Base-by-base conservation (phyloP, 371 early-diverging fungal genomes). In the Apophysomyces trapeziformis region DNA sequence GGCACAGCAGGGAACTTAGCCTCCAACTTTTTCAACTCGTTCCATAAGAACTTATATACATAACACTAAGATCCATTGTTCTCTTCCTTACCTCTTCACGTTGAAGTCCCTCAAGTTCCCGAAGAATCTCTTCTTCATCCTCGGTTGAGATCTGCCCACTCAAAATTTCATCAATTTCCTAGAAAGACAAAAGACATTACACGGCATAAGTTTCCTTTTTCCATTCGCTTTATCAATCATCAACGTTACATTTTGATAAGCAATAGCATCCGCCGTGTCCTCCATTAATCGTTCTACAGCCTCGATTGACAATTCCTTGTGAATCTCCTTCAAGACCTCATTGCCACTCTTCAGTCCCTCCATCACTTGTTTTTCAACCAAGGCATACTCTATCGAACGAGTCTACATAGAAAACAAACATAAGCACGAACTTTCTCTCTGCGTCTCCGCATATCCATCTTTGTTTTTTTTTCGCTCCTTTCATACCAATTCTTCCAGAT, bases 231-330 rank as follows among this genome's bases (percentile, higher is more conserved):
- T 4, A 26, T 54, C 14, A 26, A 2, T 26, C 9, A 46, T 35
- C 7, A 0, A 38, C 14, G 38, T 68, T 77, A 84, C 95, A 65
- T 94, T 92, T 72, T 98, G 99, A 71, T 97, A 97, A 0, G 92
- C 95, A 72, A 97, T 93, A 4, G 94, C 96, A 45, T 97, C 99
- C 0, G 92, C 94, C 0, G 98, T 97, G 64, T 98, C 97, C 58
- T 95, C 95, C 91, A 97, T 94, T 37, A 98, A 77, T 60, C 88
- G 86, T 64, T 97, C 94, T 0, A 97, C 97, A 12, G 89, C 90
- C n/a, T 97, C 95, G n/a, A 98, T 58, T 7, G 90, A 90, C 85
- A 92, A 93, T 67, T 96, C 97, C 63, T 90, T 90, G 74, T 97
- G 92, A 14, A 98, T 87, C 70, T 93, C 88, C 58, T 91, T 90